Evolutionary conservation across 164 flowering plant genomes (phyloP).

Genomic region (Chloranthus sessilifolius): DNA sequence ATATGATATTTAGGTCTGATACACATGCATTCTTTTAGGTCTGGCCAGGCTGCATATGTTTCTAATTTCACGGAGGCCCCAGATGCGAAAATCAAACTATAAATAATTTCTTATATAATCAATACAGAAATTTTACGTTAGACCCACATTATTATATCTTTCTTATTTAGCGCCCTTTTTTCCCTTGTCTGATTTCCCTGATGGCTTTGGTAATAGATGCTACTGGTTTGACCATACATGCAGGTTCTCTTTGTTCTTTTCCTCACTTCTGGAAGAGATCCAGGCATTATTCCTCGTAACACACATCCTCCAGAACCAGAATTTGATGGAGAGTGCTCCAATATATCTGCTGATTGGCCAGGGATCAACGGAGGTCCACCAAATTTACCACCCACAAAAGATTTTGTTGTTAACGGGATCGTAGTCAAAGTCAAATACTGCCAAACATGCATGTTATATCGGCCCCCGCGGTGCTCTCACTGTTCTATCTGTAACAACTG

Average conservation of each 20-base stretch:
- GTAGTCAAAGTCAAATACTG: conserved; percentile 58
- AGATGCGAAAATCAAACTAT: too few relatives aligned
- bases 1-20: too few relatives aligned
- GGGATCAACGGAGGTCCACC: conserved; percentile 19
- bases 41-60: too few relatives aligned
- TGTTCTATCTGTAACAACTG: conserved; percentile 75
- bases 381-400: conserved; percentile 49
- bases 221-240: conserved; percentile 10
- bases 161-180: too few relatives aligned
- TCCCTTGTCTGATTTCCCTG: neutral
- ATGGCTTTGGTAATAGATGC: conserved; percentile 3
- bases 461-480: conserved; percentile 81
- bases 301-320: conserved; percentile 51
- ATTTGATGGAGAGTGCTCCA: conserved; percentile 28
- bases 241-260: conserved; percentile 47
- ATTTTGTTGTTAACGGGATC: conserved; percentile 50
- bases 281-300: conserved; percentile 66
- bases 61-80: too few relatives aligned
- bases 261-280: conserved; percentile 56
- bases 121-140: too few relatives aligned
- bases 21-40: too few relatives aligned
- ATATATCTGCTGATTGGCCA: conserved; percentile 23
- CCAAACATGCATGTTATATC: conserved; percentile 71
- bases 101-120: too few relatives aligned
- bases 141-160: too few relatives aligned